Evolutionary conservation across 352 stramenopile species (phyloP).

Genomic region (Phytophthora capsici): DNA sequence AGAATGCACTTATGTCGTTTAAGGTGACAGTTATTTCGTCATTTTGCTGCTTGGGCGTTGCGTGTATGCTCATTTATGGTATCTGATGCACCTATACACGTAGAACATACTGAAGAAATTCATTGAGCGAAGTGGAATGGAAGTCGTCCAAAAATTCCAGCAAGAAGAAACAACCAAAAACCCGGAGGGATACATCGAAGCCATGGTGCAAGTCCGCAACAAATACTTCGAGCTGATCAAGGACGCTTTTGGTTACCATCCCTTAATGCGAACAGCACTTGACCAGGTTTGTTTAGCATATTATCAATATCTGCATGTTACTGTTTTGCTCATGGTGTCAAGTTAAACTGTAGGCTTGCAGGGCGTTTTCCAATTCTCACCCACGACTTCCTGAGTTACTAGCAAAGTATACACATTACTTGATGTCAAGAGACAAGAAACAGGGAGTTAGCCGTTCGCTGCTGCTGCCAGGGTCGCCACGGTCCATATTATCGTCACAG

Average conservation of each 20-base stretch:
- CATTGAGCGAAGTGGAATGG: conserved; percentile 79
- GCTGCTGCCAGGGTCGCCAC: conserved; percentile 31
- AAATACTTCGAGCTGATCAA: conserved; percentile 87
- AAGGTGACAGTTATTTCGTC: conserved; percentile 53
- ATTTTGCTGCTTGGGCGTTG: background rate
- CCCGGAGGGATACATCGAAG: conserved; percentile 86
- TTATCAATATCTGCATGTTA: background rate
- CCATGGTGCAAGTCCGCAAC: conserved; percentile 82
- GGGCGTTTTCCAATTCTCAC: conserved; percentile 85
- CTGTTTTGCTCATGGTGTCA: conserved; percentile 1
- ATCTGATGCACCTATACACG: conserved; percentile 1
- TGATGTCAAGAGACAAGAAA: conserved; percentile 84
- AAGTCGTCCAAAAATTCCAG: conserved; percentile 82
- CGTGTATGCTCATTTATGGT: conserved; percentile 23
- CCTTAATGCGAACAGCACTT: conserved; percentile 82
- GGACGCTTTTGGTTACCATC: conserved; percentile 83
- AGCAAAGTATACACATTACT: conserved; percentile 84
- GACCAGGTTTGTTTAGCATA: conserved; percentile 62
- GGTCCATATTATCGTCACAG: conserved; percentile 16
- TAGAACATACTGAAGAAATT: conserved; percentile 91
- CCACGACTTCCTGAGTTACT: conserved; percentile 78
- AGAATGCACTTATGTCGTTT: conserved; percentile 80
- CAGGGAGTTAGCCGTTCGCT: conserved; percentile 24
- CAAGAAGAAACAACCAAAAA: conserved; percentile 83
- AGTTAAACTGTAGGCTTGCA: conserved; percentile 58